Evolutionary conservation across 139 green algal species (phyloP).

Genomic region (Tetratostichococcus sp.): DNA sequence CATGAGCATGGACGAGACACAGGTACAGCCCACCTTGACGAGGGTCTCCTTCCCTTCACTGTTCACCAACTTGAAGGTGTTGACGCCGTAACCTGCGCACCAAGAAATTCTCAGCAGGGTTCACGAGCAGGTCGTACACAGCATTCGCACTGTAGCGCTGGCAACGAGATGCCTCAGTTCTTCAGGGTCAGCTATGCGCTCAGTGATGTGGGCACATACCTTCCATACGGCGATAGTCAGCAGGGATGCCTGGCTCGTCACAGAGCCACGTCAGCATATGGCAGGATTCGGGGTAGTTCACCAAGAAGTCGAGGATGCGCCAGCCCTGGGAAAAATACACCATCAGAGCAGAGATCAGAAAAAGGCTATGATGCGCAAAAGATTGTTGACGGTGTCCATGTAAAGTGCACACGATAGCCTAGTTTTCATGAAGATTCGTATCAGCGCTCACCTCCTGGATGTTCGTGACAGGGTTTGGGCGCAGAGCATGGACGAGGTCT

Average conservation of each 20-base stretch:
- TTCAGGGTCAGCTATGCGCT: neutral
- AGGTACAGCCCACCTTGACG: constrained; percentile 32
- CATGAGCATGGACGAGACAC: too few relatives aligned
- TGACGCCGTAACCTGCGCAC: constrained; percentile 43
- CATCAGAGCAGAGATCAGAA: too few relatives aligned
- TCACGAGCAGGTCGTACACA: too few relatives aligned
- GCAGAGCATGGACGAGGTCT: constrained; percentile 58
- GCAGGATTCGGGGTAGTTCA: constrained; percentile 41
- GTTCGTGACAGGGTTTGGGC: constrained; percentile 60
- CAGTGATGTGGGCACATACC: neutral
- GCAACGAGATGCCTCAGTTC: too few relatives aligned
- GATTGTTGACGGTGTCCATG: constrained; percentile 22
- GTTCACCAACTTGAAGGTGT: constrained; percentile 56
- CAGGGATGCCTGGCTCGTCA: constrained; percentile 41
- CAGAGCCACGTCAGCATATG: constrained; percentile 46
- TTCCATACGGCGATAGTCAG: constrained; percentile 54
- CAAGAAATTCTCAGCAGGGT: too few relatives aligned
- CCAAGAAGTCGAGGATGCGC: constrained; percentile 60
- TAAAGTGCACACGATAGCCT: too few relatives aligned
- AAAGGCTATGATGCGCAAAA: too few relatives aligned
- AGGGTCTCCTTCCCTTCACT: constrained; percentile 19
- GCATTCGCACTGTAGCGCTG: too few relatives aligned
- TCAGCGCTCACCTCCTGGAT: constrained; percentile 14
- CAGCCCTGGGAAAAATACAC: constrained; percentile 18
- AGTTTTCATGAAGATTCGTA: too few relatives aligned